Evolutionary conservation across 352 stramenopile species (phyloP), one percentile per base, ranked within the genome.

Genomic region (Globisporangium apiculatum): DNA sequence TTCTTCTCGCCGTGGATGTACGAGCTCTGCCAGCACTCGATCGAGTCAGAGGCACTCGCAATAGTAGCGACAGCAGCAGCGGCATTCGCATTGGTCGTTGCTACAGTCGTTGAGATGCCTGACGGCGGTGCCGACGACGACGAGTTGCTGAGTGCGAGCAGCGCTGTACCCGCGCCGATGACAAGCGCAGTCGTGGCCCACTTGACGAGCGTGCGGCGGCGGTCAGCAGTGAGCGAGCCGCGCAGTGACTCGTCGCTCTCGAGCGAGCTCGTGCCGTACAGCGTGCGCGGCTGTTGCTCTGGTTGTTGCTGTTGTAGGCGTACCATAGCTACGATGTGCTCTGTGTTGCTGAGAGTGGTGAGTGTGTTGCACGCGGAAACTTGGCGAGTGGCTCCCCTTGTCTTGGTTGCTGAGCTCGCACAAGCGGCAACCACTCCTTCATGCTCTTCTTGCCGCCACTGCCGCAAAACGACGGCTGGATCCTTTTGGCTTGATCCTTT

Each of bases 1-100:
- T 77, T 73, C 38, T 72, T 79, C 57, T 75, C 60, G 51, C 73
- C 74, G 57, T 78, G 62, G 3, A 78, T 51, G 42, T 85, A 88
- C 11, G 75, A 85, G 57, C 82, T 91, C 65, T 91, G 82, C 64
- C 79, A 76, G 53, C 75, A 81, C 47, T 72, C n/a, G 51, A 89
- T 55, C 7, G 51, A 35, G 3, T 2, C 37, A 12, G 38, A 18
- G 1, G 47, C 24, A 12, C 37, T 38, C 43, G 31, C 52, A 9
- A 10, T 40, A 10, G 40, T 38, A 35, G n/a, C 8, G 10, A 36
- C 43, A 3, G 36, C 11, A 2, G 24, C 55, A 42, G 36, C 11
- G 1, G 24, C 55, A 37, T 51, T 36, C 24, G 12, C 8, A 18
- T 49, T 7, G 6, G 57, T 8, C 4, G 51, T 47, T 0, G 37